A percentile compares a stretch with the other conserved stretches of the same genome.
Evolutionary conservation across 1,284 basidiomycete species (phyloP).

Genomic region (Phellopilus nigrolimitatus): DNA sequence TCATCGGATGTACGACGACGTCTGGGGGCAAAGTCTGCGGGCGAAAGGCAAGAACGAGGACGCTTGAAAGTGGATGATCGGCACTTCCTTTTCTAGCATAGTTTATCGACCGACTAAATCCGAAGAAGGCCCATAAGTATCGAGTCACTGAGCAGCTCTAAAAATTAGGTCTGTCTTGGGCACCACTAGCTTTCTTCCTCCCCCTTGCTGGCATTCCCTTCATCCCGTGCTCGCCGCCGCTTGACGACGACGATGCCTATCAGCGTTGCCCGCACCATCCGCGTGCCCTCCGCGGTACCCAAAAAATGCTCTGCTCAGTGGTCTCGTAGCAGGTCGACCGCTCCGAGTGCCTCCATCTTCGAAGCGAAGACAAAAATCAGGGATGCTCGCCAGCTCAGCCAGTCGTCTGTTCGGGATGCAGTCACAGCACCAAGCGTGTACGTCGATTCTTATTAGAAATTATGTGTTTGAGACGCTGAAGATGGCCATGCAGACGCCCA

Average conservation of each 20-base stretch:
- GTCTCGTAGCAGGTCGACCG: slow-evolving; percentile 22
- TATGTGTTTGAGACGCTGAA: slow-evolving; percentile 19
- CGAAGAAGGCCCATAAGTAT: slow-evolving; percentile 14
- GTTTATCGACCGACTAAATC: neutral
- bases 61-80: neutral
- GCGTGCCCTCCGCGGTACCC: slow-evolving; percentile 2
- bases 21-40: too few species aligned
- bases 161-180: neutral
- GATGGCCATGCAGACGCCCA: slow-evolving; percentile 47
- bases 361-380: slow-evolving; percentile 70
- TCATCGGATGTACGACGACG: neutral
- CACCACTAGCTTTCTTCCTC: slow-evolving; percentile 5
- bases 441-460: slow-evolving; percentile 15
- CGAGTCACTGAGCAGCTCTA: slow-evolving; percentile 9
- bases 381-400: slow-evolving; percentile 64
- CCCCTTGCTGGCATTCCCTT: neutral
- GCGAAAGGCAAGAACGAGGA: neutral
- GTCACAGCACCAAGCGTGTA: slow-evolving; percentile 57
- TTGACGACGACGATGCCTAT: slow-evolving; percentile 14
- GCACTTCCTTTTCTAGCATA: too few species aligned
- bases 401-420: slow-evolving; percentile 52
- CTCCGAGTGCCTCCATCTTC: slow-evolving; percentile 48
- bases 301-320: slow-evolving; percentile 14
- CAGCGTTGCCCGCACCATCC: slow-evolving; percentile 16
- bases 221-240: slow-evolving; percentile 3